Percentiles rank a stretch among this genome's conserved stretches.
These are phyloP conservation scores for Forsythia suspensa DNA, from an alignment of 257 asterid species.

Conservation along the genomic window DNA sequence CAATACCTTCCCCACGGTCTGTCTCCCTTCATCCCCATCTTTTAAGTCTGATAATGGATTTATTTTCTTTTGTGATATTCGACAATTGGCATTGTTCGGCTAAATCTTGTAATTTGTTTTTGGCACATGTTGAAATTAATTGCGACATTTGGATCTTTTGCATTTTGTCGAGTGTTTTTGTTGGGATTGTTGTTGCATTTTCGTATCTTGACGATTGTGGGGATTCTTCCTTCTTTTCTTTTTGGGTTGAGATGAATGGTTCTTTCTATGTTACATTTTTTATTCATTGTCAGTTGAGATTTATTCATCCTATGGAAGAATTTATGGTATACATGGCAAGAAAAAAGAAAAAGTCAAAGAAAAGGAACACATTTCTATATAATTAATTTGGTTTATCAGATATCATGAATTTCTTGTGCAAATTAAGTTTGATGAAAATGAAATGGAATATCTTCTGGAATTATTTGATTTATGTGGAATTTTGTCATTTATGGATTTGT, in stretches of 20 bases:
- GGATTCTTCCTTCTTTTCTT: background rate
- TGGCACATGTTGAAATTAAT: background rate
- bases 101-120: background rate
- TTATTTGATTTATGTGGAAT: background rate
- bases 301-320: background rate
- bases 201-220: background rate
- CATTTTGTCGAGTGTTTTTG: background rate
- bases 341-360: background rate
- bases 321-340: background rate
- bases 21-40: background rate
- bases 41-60: background rate
- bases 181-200: background rate
- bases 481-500: background rate
- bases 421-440: background rate
- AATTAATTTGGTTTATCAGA: background rate
- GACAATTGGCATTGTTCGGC: background rate
- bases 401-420: background rate
- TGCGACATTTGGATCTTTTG: background rate
- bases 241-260: background rate
- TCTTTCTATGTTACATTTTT: background rate
- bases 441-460: background rate
- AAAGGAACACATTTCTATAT: background rate
- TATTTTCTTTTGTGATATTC: background rate
- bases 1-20: conserved; percentile 21
- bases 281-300: background rate